Percentiles rank a stretch among this genome's conserved stretches.
phyloP scores from a whole-genome alignment of 1,284 basidiomycete genomes.

The Boletus nobilissimus region DNA sequence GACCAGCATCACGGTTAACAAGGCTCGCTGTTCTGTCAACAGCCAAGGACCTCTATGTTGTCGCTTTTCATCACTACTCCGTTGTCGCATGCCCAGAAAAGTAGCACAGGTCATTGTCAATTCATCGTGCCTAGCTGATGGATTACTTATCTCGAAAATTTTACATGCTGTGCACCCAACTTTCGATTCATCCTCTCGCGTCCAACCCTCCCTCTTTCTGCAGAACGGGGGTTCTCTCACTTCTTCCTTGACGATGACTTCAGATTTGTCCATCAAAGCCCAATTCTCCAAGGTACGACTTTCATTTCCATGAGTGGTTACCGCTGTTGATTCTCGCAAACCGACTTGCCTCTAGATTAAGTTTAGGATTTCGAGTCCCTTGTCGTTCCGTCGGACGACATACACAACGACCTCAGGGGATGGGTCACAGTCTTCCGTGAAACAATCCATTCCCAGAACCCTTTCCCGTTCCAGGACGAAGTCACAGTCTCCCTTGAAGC shows the following conservation, averaged over 20 bases:
- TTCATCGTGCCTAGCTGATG: too few relatives aligned
- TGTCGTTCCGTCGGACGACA: slow-evolving; percentile 15
- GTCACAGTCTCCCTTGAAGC: background rate
- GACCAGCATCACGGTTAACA: too few relatives aligned
- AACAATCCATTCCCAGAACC: background rate
- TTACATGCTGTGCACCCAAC: too few relatives aligned
- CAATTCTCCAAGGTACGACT: slow-evolving; percentile 26
- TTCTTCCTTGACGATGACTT: slow-evolving; percentile 20
- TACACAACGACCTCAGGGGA: background rate
- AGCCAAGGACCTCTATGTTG: too few relatives aligned
- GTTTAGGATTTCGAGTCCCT: background rate
- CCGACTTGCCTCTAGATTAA: slow-evolving; percentile 25
- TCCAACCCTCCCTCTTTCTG: slow-evolving; percentile 22
- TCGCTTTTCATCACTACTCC: too few relatives aligned
- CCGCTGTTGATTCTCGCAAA: slow-evolving; percentile 15
- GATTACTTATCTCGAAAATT: too few relatives aligned
- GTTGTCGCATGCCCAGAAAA: too few relatives aligned
- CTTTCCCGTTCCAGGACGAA: too few relatives aligned
- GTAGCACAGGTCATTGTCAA: too few relatives aligned
- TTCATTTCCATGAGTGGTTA: background rate
- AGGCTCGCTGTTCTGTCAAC: too few relatives aligned
- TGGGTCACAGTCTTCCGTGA: background rate
- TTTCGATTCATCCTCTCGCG: slow-evolving; percentile 11
- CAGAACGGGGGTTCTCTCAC: slow-evolving; percentile 9
- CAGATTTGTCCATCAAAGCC: slow-evolving; percentile 19